phyloP scores from a whole-genome alignment of 805 yeast species.

The Cyberlindnera mississippiensis region DNA sequence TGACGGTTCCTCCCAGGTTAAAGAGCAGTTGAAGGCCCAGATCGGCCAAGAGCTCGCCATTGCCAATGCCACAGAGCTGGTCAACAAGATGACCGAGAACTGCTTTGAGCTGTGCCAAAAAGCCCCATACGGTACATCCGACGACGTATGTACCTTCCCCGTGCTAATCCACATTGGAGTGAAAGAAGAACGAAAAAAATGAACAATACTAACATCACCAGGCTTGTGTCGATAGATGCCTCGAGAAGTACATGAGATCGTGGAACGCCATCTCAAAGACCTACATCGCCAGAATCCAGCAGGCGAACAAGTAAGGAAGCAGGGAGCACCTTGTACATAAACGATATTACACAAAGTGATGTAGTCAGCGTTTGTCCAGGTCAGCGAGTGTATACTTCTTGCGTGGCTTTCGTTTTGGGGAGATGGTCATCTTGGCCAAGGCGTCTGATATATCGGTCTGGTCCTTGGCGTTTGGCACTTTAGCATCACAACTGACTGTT shows the following conservation, averaged over 20 bases:
- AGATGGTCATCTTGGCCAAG: too few species aligned
- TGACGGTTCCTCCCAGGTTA: conserved; percentile 38
- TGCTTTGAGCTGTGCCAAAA: conserved; percentile 78
- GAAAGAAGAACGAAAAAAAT: too few species aligned
- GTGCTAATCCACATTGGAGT: too few species aligned
- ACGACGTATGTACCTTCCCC: conserved; percentile 42
- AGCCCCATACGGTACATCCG: conserved; percentile 54
- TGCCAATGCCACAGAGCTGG: conserved; percentile 87
- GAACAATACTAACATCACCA: conserved; percentile 11
- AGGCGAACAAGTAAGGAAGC: conserved; percentile 26
- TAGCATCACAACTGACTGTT: too few species aligned
- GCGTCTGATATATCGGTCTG: too few species aligned
- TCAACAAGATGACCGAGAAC: conserved; percentile 78
- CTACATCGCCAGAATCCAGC: conserved; percentile 72
- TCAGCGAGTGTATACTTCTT: conserved; percentile 19
- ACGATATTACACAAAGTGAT: too few species aligned
- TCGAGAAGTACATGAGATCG: conserved; percentile 83
- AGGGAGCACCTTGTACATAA: conserved; percentile 6
- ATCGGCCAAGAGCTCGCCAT: conserved; percentile 81
- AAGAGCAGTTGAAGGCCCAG: conserved; percentile 62
- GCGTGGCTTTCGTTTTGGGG: conserved; percentile 1
- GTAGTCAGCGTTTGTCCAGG: conserved; percentile 9
- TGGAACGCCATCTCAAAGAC: conserved; percentile 84
- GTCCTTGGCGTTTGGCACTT: too few species aligned
- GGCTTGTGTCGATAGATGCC: conserved; percentile 70